Evolutionary conservation across 2,329 filamentous ascomycete genomes (phyloP), one percentile per base, ranked within the genome.

Genomic region (Paraphaeosphaeria minitans): DNA sequence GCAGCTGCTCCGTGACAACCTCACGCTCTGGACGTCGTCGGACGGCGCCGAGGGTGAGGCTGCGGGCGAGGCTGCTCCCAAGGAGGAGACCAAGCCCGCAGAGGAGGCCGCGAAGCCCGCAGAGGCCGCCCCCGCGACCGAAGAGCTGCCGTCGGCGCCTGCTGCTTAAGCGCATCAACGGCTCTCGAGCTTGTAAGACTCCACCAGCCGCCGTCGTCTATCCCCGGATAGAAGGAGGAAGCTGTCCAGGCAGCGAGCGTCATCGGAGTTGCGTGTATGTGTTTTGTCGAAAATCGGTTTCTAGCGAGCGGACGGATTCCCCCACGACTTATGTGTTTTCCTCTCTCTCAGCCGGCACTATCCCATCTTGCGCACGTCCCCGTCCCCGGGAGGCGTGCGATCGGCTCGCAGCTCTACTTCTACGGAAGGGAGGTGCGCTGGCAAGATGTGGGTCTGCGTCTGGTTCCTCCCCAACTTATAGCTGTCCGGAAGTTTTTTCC

Each of bases 1-100:
- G 94, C 94, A 98, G 86, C 87, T 98, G 64, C 90, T 98, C 79
- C 92, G 94, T 78, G 94, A 97, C 85, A 98, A 97, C 87, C 86
- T 98, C 66, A 97, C 93, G 68, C 90, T 97, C 80, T 97, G 93
- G 93, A 97, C 93, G 72, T 97, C 93, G 70, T 96, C 93, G 60
- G 93, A 97, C 78, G 91, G 87, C 72, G 88, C 84, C 73, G 94
- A 97, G 80, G 84, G 85, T 61, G 91, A 94, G 81, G 82, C 82
- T 58, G 82, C 88, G 65, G 83, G 82, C 61, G 77, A 78, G 59
- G 73, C 77, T 61, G 83, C 60, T 21, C 81, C 85, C 71, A 88
- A 89, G 83, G 88, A 91, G 75, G 84, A 86, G 66, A 79, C 84
- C 60, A 84, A 84, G 78, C 70, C 83, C 65, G 80, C 82, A 59